Evolutionary conservation across 129 eudicot genomes (phyloP).

Genomic region (Flaveria linearis): DNA sequence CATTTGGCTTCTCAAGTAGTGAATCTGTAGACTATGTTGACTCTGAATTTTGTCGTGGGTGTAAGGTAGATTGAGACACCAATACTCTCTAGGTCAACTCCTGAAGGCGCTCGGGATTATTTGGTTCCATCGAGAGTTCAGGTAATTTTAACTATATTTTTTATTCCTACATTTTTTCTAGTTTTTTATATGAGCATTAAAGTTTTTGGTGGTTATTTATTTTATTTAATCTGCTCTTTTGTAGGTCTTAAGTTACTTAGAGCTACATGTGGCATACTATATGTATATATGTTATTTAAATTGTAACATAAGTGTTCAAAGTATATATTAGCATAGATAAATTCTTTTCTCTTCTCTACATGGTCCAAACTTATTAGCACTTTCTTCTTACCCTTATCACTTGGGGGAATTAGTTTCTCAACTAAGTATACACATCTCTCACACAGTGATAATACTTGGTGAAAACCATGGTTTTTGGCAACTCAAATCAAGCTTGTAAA

Average conservation of each 20-base stretch:
- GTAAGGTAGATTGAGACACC: slow-evolving; percentile 99
- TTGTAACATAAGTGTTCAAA: background rate
- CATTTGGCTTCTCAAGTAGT: background rate
- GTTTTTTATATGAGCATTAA: background rate
- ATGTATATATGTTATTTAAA: too few species aligned
- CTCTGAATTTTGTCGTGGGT: slow-evolving; percentile 60
- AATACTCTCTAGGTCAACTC: slow-evolving; percentile 96
- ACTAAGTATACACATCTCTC: background rate
- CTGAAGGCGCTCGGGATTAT: slow-evolving; percentile 99
- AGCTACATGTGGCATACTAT: background rate
- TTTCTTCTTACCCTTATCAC: too few species aligned
- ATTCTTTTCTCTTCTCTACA: background rate
- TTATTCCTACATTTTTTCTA: background rate
- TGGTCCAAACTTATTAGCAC: background rate
- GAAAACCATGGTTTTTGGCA: background rate
- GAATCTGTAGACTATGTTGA: slow-evolving; percentile 44
- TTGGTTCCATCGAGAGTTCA: slow-evolving; percentile 98
- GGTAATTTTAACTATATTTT: slow-evolving; percentile 43
- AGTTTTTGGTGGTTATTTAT: background rate
- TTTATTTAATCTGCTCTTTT: background rate
- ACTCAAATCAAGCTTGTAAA: background rate
- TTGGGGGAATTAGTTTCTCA: background rate
- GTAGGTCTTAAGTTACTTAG: background rate
- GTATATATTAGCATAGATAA: background rate
- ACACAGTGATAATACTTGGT: background rate